Percentiles rank a stretch among this genome's conserved stretches.
These are phyloP conservation scores for Neoboletus magnificus DNA, from an alignment of 768 basidiomycete genomes.

Conservation along the genomic window DNA sequence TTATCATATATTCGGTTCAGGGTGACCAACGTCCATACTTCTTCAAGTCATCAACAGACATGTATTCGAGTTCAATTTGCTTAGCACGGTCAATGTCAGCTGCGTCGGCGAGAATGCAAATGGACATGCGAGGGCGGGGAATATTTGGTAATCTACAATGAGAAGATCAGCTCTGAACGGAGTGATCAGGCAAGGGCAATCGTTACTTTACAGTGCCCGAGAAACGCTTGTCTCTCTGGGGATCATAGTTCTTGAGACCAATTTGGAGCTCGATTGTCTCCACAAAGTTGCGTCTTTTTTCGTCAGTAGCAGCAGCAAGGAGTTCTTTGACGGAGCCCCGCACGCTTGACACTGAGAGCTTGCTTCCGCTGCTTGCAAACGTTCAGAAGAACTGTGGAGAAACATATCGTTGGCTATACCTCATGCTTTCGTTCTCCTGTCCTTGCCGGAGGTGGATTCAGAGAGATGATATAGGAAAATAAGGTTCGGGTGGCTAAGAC, in stretches of 20 bases:
- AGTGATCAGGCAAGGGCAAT: not conserved
- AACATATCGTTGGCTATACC: constrained; percentile 14
- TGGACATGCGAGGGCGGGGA: constrained; percentile 97
- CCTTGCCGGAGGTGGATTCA: constrained; percentile 13
- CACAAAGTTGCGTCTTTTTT: constrained; percentile 90
- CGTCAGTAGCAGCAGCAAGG: constrained; percentile 76
- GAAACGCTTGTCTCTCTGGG: constrained; percentile 99
- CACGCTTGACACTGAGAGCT: constrained; percentile 99
- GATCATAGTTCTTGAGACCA: constrained; percentile 98
- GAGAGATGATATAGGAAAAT: constrained; percentile 25
- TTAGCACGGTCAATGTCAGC: constrained; percentile 98
- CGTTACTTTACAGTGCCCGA: constrained; percentile 93
- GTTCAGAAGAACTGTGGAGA: not conserved
- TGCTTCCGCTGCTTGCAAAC: constrained; percentile 42
- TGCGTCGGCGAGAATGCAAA: constrained; percentile 99
- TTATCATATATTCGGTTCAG: not conserved
- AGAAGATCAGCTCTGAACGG: not conserved
- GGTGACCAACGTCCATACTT: constrained; percentile 56
- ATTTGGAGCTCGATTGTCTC: constrained; percentile 97
- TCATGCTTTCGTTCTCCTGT: constrained; percentile 30
- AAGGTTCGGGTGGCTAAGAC: constrained; percentile 31
- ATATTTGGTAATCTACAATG: constrained; percentile 81
- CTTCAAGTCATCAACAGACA: constrained; percentile 99
- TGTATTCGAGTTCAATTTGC: constrained; percentile 96
- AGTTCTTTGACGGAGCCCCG: constrained; percentile 95